These are phyloP conservation scores for Vicia sativa DNA, from an alignment of 306 rosid genomes.

Conservation along the genomic window DNA sequence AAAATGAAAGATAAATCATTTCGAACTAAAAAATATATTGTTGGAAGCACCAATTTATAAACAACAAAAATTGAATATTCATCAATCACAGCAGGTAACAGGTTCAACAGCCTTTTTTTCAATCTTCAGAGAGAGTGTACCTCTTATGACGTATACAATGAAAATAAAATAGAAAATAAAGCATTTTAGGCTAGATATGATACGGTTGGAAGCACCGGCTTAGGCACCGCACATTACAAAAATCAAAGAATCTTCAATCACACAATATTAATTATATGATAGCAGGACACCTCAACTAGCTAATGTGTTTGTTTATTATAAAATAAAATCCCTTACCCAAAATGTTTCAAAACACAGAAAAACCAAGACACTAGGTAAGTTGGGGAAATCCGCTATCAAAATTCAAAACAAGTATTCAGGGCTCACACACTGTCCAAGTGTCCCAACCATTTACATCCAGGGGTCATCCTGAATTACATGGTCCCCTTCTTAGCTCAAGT, in stretches of 20 bases:
- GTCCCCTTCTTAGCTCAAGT: constrained; percentile 66
- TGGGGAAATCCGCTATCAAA: constrained; percentile 37
- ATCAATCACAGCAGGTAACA: constrained; percentile 19
- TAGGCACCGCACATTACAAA: too few relatives aligned
- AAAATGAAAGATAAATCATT: constrained; percentile 37
- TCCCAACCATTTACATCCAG: constrained; percentile 53
- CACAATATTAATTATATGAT: constrained; percentile 6
- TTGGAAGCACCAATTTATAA: constrained; percentile 4
- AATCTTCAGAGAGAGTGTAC: too few relatives aligned
- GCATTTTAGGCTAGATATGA: constrained; percentile 31
- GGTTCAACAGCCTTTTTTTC: constrained; percentile 12
- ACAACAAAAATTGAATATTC: constrained; percentile 30
- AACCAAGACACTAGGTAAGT: constrained; percentile 37
- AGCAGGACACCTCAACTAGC: constrained; percentile 26
- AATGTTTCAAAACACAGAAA: constrained; percentile 42
- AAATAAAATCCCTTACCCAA: constrained; percentile 38
- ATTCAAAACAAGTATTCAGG: constrained; percentile 42
- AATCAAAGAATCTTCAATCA: not conserved
- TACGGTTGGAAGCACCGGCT: not conserved
- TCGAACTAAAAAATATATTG: constrained; percentile 32
- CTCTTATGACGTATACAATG: constrained; percentile 33
- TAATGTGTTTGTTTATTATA: constrained; percentile 6
- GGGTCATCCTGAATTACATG: constrained; percentile 61
- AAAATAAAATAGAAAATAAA: constrained; percentile 40
- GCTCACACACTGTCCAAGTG: constrained; percentile 45